phyloP scores from a whole-genome alignment of 306 rosid genomes.

The Ziziphus jujuba region DNA sequence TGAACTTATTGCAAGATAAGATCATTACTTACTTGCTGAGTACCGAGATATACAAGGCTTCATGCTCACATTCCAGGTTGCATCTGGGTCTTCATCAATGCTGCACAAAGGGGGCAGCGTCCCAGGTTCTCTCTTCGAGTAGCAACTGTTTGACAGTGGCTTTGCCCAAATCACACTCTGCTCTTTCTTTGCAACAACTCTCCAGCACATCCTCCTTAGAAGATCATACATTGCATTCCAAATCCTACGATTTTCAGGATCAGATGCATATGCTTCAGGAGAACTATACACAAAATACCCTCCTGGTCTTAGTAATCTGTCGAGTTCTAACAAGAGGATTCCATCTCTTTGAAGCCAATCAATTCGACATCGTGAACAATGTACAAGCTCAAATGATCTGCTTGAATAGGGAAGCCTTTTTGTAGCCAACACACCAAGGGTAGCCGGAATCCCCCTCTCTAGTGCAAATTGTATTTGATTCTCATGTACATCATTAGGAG shows the following conservation, averaged over 20 bases:
- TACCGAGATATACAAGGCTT: constrained; percentile 52
- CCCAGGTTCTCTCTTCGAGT: constrained; percentile 46
- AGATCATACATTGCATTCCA: constrained; percentile 54
- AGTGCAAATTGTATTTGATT: constrained; percentile 70
- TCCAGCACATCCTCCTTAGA: constrained; percentile 59
- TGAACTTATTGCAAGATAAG: not conserved
- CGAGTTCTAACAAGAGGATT: constrained; percentile 54
- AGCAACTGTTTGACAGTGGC: constrained; percentile 55
- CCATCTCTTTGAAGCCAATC: constrained; percentile 71
- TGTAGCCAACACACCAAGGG: constrained; percentile 67
- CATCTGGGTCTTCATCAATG: constrained; percentile 44
- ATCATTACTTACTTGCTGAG: constrained; percentile 47
- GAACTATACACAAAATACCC: constrained; percentile 64
- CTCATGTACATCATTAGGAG: constrained; percentile 65
- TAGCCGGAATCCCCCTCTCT: constrained; percentile 65
- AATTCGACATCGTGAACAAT: constrained; percentile 67
- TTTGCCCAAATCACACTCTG: constrained; percentile 65
- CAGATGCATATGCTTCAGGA: constrained; percentile 64
- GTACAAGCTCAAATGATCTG: constrained; percentile 61
- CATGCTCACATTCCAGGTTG: constrained; percentile 59
- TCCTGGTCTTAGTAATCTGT: constrained; percentile 60
- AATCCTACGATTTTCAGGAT: constrained; percentile 49
- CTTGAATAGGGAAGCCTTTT: constrained; percentile 68
- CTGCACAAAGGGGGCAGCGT: constrained; percentile 45
- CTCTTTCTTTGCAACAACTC: constrained; percentile 45